Base-by-base conservation (phyloP, 441 rosid species). In the Adansonia gregorii region DNA sequence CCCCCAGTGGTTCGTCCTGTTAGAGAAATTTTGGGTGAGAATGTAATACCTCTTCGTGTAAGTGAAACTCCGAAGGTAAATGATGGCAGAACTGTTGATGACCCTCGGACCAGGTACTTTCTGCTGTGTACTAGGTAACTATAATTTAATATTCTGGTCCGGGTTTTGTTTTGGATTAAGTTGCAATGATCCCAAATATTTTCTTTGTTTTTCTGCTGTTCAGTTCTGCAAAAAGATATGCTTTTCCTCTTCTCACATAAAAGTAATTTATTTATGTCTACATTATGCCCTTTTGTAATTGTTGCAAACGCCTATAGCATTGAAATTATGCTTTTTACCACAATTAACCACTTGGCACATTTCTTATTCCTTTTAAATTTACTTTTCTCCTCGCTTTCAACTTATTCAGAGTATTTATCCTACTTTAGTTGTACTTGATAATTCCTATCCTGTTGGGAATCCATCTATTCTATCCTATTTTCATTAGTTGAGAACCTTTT, bases 11-110 rank as follows among this genome's bases (percentile, higher is more conserved):
- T 83, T 73, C 90, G 91, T 3, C 98, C 98, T 19, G 95, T 96
- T 67, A 89, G 98, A 81, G 99, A 94, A 89, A 93, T 96, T 85
- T 84, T 96, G 83, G 97, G 97, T 73, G 98, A 93, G 76, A 92
- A 82, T 81, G 83, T 93, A 73, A 73, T 89, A 82, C 98, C 98
- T 76, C 94, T 94, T 81, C 89, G 94, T 73, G 88, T 96, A 76
- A 85, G 81, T 73, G 98, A 94, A 85, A 98, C 98, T 81, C 98
- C 98, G 69, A 96, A 93, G 83, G 83, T 87, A 76, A 89, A 83
- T 87, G 88, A 81, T 71, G 76, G 80, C 77, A 89, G 83, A 85
- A 72, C 79, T 83, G 80, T 80, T 58, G 90, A 89, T 83, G 85
- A 71, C 76, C 27, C 27, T 24, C 27, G 1, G 27, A 24, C 27